Conservation (phyloP, 257 asterid genomes). For the Solanum commersonii region DNA sequence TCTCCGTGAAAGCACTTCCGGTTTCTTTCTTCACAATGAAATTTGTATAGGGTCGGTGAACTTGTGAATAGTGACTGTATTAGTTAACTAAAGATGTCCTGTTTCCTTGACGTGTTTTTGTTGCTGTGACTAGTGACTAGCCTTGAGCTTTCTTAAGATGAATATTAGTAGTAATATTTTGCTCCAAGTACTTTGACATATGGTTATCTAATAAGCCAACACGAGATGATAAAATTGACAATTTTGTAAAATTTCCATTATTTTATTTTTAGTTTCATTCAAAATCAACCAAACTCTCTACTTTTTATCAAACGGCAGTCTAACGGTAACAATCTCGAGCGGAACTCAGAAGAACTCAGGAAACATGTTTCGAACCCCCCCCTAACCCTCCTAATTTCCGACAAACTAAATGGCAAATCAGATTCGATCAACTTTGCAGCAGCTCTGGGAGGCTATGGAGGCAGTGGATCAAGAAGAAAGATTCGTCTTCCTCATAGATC, state of each 20-base stretch:
- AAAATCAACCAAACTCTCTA: no score
- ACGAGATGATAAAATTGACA: background rate
- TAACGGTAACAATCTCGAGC: no score
- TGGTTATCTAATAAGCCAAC: background rate
- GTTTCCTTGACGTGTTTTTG: background rate
- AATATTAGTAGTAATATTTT: background rate
- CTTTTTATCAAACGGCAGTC: no score
- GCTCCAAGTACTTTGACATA: background rate
- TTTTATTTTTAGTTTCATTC: background rate
- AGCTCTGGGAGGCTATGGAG: no score
- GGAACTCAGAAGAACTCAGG: no score
- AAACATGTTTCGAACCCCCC: no score
- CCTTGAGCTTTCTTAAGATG: background rate
- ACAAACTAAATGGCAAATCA: no score
- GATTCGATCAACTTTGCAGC: no score
- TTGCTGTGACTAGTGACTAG: background rate
- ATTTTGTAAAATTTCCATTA: background rate
- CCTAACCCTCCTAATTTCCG: no score
- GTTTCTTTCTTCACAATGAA: background rate
- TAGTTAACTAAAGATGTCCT: background rate
- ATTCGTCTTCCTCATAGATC: no score
- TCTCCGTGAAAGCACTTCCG: background rate
- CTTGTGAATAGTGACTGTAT: background rate
- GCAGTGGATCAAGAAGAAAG: no score
- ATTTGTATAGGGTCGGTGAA: background rate